phyloP scores from a whole-genome alignment of 805 yeast species.

The Candida ipomoeae region DNA sequence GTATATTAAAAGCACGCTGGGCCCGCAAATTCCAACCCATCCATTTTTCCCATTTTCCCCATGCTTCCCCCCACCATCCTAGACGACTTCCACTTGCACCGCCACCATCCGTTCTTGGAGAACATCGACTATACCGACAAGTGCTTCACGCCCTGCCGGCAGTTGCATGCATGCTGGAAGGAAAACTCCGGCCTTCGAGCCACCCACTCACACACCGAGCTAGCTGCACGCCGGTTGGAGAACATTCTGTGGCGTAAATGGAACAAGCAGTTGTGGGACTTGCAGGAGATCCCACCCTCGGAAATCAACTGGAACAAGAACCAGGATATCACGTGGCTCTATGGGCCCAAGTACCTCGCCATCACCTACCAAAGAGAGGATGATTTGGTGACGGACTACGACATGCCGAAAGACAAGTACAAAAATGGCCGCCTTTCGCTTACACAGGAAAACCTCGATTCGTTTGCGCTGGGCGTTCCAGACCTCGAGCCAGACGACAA shows the following conservation, averaged over 20 bases:
- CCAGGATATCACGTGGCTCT: slow-evolving; percentile 52
- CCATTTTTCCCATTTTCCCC: background rate
- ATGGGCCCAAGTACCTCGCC: slow-evolving; percentile 41
- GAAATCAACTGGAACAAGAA: slow-evolving; percentile 51
- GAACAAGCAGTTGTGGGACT: slow-evolving; percentile 26
- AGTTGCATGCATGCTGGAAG: slow-evolving; percentile 25
- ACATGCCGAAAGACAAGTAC: too few species aligned
- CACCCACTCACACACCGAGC: slow-evolving; percentile 18
- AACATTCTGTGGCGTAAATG: slow-evolving; percentile 41
- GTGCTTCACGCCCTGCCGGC: slow-evolving; percentile 13
- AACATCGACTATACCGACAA: slow-evolving; percentile 32
- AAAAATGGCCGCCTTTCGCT: background rate
- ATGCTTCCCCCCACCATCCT: slow-evolving; percentile 7
- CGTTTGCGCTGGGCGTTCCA: background rate
- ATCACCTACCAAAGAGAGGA: background rate
- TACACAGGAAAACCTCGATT: slow-evolving; percentile 8
- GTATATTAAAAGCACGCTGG: background rate
- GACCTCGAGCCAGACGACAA: slow-evolving; percentile 12
- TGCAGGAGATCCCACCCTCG: slow-evolving; percentile 37
- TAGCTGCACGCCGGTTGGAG: slow-evolving; percentile 25
- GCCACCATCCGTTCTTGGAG: slow-evolving; percentile 12
- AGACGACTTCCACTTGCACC: slow-evolving; percentile 14
- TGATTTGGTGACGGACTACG: background rate
- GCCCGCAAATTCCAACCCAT: background rate
- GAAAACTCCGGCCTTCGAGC: slow-evolving; percentile 19